Conservation (phyloP, 2,329 filamentous ascomycete genomes). For the Celoporthe dispersa region DNA sequence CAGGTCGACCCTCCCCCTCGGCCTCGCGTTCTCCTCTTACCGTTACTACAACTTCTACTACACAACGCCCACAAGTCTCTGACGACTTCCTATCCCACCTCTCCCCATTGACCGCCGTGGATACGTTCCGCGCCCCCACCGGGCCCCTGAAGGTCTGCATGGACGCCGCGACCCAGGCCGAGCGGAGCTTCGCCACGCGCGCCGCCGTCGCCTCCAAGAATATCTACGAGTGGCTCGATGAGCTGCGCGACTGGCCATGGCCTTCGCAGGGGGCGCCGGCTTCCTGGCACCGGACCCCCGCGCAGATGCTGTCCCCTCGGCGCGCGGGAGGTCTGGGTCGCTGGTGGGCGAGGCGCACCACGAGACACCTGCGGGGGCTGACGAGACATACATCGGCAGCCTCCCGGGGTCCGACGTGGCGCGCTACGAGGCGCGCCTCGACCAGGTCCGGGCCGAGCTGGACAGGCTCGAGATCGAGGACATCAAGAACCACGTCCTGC, state of each 20-base stretch:
- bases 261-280: conserved; percentile 54
- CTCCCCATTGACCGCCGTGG: conserved; percentile 62
- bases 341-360: conserved; percentile 30
- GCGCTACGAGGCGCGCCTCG: conserved; percentile 72
- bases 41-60: conserved; percentile 21
- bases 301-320: conserved; percentile 42
- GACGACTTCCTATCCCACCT: conserved; percentile 67
- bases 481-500: conserved; percentile 84
- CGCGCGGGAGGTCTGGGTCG: conserved; percentile 32
- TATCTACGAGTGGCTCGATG: conserved; percentile 75
- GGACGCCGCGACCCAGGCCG: conserved; percentile 63
- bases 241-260: conserved; percentile 67
- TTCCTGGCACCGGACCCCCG: conserved; percentile 55
- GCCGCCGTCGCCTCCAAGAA: conserved; percentile 72
- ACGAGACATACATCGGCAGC: conserved; percentile 67
- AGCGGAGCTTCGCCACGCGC: conserved; percentile 73
- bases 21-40: conserved; percentile 47
- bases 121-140: conserved; percentile 60
- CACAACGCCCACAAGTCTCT: conserved; percentile 47
- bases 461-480: conserved; percentile 78
- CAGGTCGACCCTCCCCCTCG: conserved; percentile 46
- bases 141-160: conserved; percentile 63
- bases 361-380: conserved; percentile 32
- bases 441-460: conserved; percentile 72
- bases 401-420: conserved; percentile 67